Conservation (phyloP, 805 yeast genomes). For the Lipomyces yamadae region DNA sequence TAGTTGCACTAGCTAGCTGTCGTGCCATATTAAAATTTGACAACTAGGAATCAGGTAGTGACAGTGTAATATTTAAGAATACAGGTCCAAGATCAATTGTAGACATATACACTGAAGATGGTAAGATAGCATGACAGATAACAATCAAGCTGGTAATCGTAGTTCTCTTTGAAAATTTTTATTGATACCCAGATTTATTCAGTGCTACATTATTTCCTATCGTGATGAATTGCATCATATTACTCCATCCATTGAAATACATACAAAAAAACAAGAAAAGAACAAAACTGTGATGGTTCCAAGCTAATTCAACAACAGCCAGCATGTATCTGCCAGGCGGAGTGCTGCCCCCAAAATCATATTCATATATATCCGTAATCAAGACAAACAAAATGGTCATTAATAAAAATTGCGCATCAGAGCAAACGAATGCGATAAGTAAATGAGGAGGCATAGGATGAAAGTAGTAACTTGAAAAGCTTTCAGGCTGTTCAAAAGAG, state of each 20-base stretch:
- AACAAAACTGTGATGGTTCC: not conserved
- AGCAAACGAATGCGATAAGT: not conserved
- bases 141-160: not conserved
- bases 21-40: too few species aligned
- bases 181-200: not conserved
- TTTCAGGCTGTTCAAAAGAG: not conserved
- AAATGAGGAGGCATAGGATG: not conserved
- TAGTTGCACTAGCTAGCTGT: too few species aligned
- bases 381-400: not conserved
- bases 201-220: not conserved
- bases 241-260: constrained; percentile 2
- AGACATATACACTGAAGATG: not conserved
- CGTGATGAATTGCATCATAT: not conserved
- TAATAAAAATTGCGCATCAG: not conserved
- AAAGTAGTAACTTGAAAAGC: not conserved
- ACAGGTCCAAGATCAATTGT: not conserved
- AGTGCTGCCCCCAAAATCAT: not conserved
- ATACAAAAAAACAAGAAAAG: not conserved
- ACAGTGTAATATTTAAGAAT: not conserved
- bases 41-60: too few species aligned
- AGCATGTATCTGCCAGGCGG: not conserved
- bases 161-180: not conserved
- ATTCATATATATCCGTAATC: not conserved
- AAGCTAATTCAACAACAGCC: not conserved
- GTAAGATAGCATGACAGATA: too few species aligned